Evolutionary conservation across 176 grass and related monocot species (phyloP), one percentile per base, ranked within the genome.

Genomic region (Alopecurus myosuroides): DNA sequence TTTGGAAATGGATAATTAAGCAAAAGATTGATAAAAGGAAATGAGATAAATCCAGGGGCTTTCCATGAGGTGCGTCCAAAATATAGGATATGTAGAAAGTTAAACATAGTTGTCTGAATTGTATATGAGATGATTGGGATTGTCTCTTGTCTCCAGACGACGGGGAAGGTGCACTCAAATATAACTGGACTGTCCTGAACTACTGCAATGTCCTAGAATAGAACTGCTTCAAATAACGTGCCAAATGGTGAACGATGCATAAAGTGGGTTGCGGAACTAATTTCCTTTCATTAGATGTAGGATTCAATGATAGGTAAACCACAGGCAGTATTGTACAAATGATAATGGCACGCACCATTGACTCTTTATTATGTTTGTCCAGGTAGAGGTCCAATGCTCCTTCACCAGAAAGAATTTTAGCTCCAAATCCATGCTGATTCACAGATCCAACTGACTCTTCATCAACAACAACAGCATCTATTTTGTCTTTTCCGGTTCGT

Each of bases 391-490:
- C 80, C 79, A 94, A 77, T 22, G 83, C 82, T 69, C 86, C 83
- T 94, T 91, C 86, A 37, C 88, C 88, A 12, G 67, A 88, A 77
- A 94, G 88, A 91, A 94, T 91, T 74, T 94, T 94, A 42, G 92
- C 92, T 65, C 88, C 88, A 35, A 78, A 73, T 35, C 86, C 88
- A 61, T 70, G 83, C 30, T 77, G 51, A 60, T 86, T 80, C 48
- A 41, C 51, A 78, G 80, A 81, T 51, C 86, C 92, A 88, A 81
- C 69, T 65, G 88, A 91, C 48, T 88, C 88, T 46, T 94, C 77
- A n/a, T 87, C 92, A 86, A 91, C 92, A 39, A 91, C 86, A 56
- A 94, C 92, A 39, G 88, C 88, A 9, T 91, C 88, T 84, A 94
- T 94, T 88, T 86, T 94, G 48, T 94, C 86, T 81, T 91, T 86